These are phyloP conservation scores for Solanum gandarillasii DNA, from an alignment of 257 asterid species.

Conservation along the genomic window DNA sequence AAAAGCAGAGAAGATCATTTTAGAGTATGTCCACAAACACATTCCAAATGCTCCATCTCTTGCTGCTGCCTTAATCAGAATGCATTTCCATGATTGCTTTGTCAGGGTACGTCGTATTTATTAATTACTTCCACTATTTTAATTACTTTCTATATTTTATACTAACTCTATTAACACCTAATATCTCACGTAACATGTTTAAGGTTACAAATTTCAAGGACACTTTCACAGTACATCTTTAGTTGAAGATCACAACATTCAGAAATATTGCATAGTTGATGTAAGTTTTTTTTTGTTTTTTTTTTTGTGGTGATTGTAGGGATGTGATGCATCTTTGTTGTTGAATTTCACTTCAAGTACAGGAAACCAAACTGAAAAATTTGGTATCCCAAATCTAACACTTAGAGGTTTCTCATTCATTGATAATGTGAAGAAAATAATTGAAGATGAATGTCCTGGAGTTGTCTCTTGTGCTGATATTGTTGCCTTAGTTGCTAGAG, in stretches of 20 bases:
- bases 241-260: not conserved
- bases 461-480: constrained; percentile 30
- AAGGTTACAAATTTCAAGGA: too few relatives aligned
- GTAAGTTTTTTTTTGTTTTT: too few relatives aligned
- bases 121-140: not conserved
- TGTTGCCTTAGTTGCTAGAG: constrained; percentile 16
- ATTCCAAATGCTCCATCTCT: too few relatives aligned
- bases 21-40: too few relatives aligned
- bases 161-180: too few relatives aligned
- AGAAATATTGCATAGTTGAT: not conserved
- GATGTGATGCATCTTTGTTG: constrained; percentile 25
- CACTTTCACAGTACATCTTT: not conserved
- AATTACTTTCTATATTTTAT: too few relatives aligned
- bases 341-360: not conserved
- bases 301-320: not conserved
- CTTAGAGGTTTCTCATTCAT: constrained; percentile 15
- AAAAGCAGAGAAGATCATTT: too few relatives aligned
- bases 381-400: constrained; percentile 8
- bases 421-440: constrained; percentile 10
- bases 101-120: too few relatives aligned
- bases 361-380: constrained; percentile 13
- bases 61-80: too few relatives aligned
- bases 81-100: too few relatives aligned
- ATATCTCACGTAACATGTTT: too few relatives aligned
- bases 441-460: constrained; percentile 17